Conservation (phyloP, 495 filamentous ascomycete species). For the Tuber brumale region DNA sequence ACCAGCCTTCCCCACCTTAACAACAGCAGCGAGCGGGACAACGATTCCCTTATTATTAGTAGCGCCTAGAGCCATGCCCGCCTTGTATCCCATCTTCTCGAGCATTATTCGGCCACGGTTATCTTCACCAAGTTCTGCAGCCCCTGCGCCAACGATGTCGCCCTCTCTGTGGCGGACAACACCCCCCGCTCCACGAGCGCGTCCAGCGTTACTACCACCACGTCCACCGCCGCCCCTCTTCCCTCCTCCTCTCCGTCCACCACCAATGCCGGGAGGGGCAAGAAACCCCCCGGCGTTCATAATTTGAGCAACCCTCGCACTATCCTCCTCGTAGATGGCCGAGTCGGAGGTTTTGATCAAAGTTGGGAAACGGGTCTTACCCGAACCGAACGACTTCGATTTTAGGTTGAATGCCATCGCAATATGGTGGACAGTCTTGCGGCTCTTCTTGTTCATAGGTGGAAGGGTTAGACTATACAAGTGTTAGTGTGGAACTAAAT, state of each 20-base stretch:
- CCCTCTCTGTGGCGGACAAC: slow-evolving; percentile 66
- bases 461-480: slow-evolving; percentile 63
- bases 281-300: slow-evolving; percentile 48
- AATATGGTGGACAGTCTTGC: slow-evolving; percentile 70
- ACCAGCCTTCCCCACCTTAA: slow-evolving; percentile 79
- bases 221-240: slow-evolving; percentile 6
- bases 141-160: slow-evolving; percentile 78
- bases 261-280: slow-evolving; percentile 40
- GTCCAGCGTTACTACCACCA: slow-evolving; percentile 8
- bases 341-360: slow-evolving; percentile 68
- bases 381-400: slow-evolving; percentile 74
- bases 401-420: slow-evolving; percentile 66
- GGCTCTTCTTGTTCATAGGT: slow-evolving; percentile 70
- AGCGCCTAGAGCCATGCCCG: slow-evolving; percentile 78
- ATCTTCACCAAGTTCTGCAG: slow-evolving; percentile 72
- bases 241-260: slow-evolving; percentile 4
- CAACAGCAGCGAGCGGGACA: slow-evolving; percentile 75
- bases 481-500: slow-evolving; percentile 1
- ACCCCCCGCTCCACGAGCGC: slow-evolving; percentile 38
- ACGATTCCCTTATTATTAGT: slow-evolving; percentile 80
- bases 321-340: slow-evolving; percentile 28
- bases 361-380: slow-evolving; percentile 64
- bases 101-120: slow-evolving; percentile 84
- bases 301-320: slow-evolving; percentile 44
- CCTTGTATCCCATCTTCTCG: slow-evolving; percentile 96